Percentiles rank a stretch among this genome's conserved stretches.
phyloP scores from a whole-genome alignment of 345 rosid species.

The Salix udensis region DNA sequence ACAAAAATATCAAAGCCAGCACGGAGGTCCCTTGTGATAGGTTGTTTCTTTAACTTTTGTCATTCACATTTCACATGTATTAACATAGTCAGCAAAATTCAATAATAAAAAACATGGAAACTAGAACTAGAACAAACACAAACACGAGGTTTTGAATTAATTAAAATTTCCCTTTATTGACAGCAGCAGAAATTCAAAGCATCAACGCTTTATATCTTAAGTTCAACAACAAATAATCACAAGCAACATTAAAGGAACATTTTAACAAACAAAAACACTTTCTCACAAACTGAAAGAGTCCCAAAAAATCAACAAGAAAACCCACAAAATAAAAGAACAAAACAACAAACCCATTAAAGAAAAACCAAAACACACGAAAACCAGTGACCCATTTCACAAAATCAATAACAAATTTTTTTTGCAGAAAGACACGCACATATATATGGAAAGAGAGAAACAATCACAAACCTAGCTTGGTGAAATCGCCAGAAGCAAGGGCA shows the following conservation, averaged over 20 bases:
- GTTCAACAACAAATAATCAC: neutral
- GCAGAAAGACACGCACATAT: neutral
- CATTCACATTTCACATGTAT: neutral
- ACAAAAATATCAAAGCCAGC: neutral
- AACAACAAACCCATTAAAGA: neutral
- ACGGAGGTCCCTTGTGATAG: neutral
- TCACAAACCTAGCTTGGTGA: conserved; percentile 77
- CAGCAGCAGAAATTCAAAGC: neutral
- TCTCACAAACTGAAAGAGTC: neutral
- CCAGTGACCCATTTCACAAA: neutral
- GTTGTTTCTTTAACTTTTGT: neutral
- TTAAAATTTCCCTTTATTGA: neutral
- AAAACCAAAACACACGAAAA: neutral
- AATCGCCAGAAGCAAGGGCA: conserved; percentile 81
- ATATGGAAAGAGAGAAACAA: neutral
- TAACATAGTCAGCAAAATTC: neutral
- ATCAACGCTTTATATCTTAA: neutral
- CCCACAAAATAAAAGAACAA: neutral
- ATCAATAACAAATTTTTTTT: neutral
- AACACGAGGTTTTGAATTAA: neutral
- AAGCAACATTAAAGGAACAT: neutral
- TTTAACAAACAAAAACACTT: neutral
- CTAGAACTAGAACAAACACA: neutral
- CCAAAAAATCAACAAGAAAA: neutral
- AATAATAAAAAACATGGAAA: neutral